Evolutionary conservation across 345 rosid species (phyloP), one percentile per base, ranked within the genome.

Genomic region (Stellera chamaejasme): DNA sequence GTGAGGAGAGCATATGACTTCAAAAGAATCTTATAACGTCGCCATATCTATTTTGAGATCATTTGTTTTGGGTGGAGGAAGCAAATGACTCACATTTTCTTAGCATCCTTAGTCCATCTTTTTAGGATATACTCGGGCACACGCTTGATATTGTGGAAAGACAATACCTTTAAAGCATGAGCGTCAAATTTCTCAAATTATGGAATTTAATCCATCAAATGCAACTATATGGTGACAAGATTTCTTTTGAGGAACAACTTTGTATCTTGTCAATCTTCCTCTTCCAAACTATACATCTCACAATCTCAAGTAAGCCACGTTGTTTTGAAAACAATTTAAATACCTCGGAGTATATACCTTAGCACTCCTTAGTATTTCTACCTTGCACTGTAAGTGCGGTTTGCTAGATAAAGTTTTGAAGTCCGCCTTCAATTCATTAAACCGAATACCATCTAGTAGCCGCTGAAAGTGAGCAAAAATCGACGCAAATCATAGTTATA

Each of bases 161-260:
- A 19, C 23, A 75, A 64, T 48, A 76, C 76, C 66, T 67, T 58
- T 49, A 73, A 12, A 10, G 64, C 69, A 73, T 71, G 75, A 16
- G 67, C 41, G 49, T 67, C 71, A 19, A 19, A 19, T 19, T 19
- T 19, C 23, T 19, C 23, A 19, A 19, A 19, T 19, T 19, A 19
- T 19, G 55, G 71, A 66, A 58, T 63, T 68, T 71, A 49, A 63
- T 48, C 77, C 69, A 44, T 59, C 56, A 54, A 74, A 75, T 41
- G 32, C 44, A 36, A 70, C 65, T 3, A 58, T 56, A 43, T 62
- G 56, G 58, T 72, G 65, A 11, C 67, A 60, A 47, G 69, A 59
- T 45, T 62, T 54, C 50, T 62, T 58, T 26, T 53, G 58, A 44
- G 72, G 67, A n/a, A 32, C 10, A 41, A 56, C 50, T 72, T 73